Conservation (phyloP, 2,329 filamentous ascomycete genomes). For the Ascochyta fabae region DNA sequence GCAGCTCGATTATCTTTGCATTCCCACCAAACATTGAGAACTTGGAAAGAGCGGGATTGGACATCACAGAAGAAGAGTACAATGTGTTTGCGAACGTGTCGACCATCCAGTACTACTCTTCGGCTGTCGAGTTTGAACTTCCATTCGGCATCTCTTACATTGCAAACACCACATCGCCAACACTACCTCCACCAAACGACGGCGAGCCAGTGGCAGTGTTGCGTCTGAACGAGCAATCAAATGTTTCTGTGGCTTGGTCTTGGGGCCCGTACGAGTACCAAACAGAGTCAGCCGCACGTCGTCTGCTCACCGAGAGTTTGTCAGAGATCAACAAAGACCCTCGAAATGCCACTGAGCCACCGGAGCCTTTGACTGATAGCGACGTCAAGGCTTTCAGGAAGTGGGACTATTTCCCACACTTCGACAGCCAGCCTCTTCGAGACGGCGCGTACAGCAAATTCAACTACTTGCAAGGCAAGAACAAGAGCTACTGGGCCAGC, state of each 20-base stretch:
- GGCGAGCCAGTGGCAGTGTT: conserved; percentile 46
- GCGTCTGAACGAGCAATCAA: conserved; percentile 36
- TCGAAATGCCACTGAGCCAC: conserved; percentile 33
- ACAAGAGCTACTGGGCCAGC: conserved; percentile 48
- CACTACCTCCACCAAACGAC: conserved; percentile 41
- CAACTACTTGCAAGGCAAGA: conserved; percentile 46
- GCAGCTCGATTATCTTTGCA: conserved; percentile 45
- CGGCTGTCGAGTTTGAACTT: conserved; percentile 41
- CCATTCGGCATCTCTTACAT: conserved; percentile 49
- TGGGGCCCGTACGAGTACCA: conserved; percentile 47
- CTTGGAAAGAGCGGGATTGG: conserved; percentile 41
- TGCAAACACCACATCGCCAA: conserved; percentile 29
- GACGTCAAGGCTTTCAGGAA: conserved; percentile 46
- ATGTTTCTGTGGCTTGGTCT: conserved; percentile 46
- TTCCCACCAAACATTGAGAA: conserved; percentile 46
- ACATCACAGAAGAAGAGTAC: conserved; percentile 43
- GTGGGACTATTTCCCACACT: conserved; percentile 51
- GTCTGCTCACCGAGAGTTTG: conserved; percentile 40
- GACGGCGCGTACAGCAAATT: conserved; percentile 40
- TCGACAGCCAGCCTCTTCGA: conserved; percentile 35
- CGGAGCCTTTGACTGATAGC: conserved; percentile 25
- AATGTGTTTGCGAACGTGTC: conserved; percentile 41
- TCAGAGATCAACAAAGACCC: conserved; percentile 47
- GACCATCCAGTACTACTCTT: conserved; percentile 47
- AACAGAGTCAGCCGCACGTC: conserved; percentile 33